phyloP scores from a whole-genome alignment of 2,329 filamentous ascomycete genomes.

The Aspergillus ochraceus region DNA sequence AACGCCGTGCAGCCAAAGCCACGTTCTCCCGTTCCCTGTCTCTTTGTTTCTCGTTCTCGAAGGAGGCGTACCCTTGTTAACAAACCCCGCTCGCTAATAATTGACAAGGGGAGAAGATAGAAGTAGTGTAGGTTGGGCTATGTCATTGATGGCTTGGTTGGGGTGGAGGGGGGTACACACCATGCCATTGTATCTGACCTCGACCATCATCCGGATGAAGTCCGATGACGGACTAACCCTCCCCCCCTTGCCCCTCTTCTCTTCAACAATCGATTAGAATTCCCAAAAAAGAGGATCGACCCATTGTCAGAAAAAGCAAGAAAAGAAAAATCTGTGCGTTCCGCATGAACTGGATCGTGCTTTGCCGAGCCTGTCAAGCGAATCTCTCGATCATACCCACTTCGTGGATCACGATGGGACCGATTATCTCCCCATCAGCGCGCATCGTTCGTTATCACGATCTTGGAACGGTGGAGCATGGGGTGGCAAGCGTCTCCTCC shows the following conservation, averaged over 20 bases:
- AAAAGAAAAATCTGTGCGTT: slow-evolving; percentile 13
- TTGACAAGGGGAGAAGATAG: slow-evolving; percentile 5
- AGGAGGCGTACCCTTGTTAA: not conserved
- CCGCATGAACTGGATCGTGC: slow-evolving; percentile 12
- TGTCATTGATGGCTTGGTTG: slow-evolving; percentile 9
- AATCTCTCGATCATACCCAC: slow-evolving; percentile 7
- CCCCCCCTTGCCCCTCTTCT: slow-evolving; percentile 5
- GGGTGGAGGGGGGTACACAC: not conserved
- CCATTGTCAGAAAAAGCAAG: not conserved
- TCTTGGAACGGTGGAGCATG: slow-evolving; percentile 15
- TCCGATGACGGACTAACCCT: slow-evolving; percentile 5
- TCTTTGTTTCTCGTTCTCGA: not conserved
- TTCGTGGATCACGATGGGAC: slow-evolving; percentile 10
- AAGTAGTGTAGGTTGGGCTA: slow-evolving; percentile 7
- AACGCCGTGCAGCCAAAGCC: slow-evolving; percentile 12
- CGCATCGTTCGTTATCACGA: slow-evolving; percentile 6
- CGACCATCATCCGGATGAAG: slow-evolving; percentile 12
- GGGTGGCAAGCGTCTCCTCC: slow-evolving; percentile 16
- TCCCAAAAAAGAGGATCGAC: not conserved
- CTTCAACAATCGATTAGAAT: not conserved
- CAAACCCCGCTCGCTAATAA: slow-evolving; percentile 17
- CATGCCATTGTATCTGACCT: slow-evolving; percentile 13
- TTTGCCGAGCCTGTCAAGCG: slow-evolving; percentile 12
- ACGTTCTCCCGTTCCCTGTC: not conserved
- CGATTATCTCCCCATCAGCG: slow-evolving; percentile 7